phyloP scores from a whole-genome alignment of 148 eudicot species.

The Fagopyrum esculentum region DNA sequence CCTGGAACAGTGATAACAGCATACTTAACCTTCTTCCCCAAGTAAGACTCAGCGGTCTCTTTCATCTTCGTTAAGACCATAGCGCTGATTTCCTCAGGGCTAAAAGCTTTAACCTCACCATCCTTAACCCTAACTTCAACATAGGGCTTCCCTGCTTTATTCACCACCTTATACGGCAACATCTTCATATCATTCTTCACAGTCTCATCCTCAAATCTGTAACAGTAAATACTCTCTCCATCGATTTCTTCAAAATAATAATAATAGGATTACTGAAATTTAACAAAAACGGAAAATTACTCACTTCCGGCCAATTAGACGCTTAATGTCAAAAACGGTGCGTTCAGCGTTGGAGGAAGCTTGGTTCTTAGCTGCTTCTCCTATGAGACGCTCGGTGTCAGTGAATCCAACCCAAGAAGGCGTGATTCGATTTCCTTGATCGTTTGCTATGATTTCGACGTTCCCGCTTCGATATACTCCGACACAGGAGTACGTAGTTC shows the following conservation, averaged over 20 bases:
- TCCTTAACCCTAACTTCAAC: constrained; percentile 43
- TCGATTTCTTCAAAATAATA: background rate
- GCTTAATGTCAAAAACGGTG: constrained; percentile 63
- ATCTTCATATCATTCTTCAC: constrained; percentile 51
- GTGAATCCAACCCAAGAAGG: constrained; percentile 81
- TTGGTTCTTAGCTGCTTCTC: constrained; percentile 75
- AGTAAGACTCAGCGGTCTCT: constrained; percentile 57
- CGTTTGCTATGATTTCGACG: constrained; percentile 67
- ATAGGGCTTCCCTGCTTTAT: constrained; percentile 60
- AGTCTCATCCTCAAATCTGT: constrained; percentile 36
- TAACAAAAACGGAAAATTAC: background rate
- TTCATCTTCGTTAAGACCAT: constrained; percentile 56
- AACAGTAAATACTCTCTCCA: background rate
- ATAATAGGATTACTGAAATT: background rate
- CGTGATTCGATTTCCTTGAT: constrained; percentile 75
- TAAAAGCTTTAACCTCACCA: constrained; percentile 51
- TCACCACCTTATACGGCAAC: constrained; percentile 59
- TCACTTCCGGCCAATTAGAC: constrained; percentile 72
- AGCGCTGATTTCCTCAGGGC: constrained; percentile 65
- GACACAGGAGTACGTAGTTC: constrained; percentile 64
- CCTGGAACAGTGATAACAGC: constrained; percentile 65
- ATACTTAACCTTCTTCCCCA: constrained; percentile 54
- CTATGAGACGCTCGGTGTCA: constrained; percentile 54
- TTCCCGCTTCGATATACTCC: constrained; percentile 62
- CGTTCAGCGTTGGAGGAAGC: constrained; percentile 60